Conservation (phyloP, 2,329 filamentous ascomycete genomes). For the Epichloe scottii region DNA sequence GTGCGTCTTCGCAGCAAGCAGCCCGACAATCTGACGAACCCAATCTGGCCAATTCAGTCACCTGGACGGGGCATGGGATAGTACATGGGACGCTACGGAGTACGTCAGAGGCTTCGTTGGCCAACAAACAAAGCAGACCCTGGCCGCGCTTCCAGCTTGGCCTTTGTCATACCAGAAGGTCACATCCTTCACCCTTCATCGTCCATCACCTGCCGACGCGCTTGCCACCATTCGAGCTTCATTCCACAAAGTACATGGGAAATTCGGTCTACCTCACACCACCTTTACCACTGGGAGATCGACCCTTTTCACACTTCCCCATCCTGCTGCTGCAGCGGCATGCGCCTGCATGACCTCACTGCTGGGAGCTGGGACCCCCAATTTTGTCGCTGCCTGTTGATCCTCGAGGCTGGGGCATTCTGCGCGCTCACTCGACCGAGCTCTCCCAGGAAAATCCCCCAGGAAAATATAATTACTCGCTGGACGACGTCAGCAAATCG, state of each 20-base stretch:
- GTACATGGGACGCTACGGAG: neutral
- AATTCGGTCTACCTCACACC: too few relatives aligned
- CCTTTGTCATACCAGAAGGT: too few relatives aligned
- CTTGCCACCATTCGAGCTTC: neutral
- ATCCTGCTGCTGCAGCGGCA: neutral
- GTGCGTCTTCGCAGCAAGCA: too few relatives aligned
- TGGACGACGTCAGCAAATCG: neutral
- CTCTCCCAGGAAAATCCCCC: neutral
- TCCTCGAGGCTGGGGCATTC: neutral
- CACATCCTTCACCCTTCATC: neutral
- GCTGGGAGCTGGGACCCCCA: neutral
- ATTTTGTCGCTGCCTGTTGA: neutral
- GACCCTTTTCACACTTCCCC: neutral
- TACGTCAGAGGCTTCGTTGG: neutral
- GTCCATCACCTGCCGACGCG: neutral
- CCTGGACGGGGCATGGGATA: neutral
- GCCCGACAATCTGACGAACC: neutral
- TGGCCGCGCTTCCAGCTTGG: too few relatives aligned
- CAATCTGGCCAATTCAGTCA: neutral
- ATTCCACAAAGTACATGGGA: too few relatives aligned
- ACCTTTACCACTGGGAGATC: neutral
- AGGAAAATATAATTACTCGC: neutral
- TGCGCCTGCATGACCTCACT: constrained; percentile 1
- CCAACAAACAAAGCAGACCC: neutral
- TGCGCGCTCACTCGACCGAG: neutral